Percentiles rank a stretch among this genome's conserved stretches.
Evolutionary conservation across 192 early-diverging fungal genomes (phyloP).

Genomic region (Coemansia sp.): DNA sequence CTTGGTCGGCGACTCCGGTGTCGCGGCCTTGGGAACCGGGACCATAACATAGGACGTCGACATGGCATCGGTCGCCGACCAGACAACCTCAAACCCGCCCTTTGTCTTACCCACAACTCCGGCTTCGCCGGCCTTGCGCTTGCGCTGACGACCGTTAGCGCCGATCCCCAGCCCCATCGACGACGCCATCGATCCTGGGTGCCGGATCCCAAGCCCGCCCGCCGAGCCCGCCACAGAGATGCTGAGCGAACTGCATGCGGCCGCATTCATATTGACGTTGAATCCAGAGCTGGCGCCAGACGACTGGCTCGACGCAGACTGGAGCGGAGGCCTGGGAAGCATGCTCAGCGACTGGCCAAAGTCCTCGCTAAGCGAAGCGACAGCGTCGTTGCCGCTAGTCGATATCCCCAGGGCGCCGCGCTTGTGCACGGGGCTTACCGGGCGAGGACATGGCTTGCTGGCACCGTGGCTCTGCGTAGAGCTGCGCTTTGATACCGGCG

Average conservation of each 20-base stretch:
- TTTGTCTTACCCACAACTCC: slow-evolving; percentile 51
- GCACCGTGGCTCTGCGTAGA: slow-evolving; percentile 36
- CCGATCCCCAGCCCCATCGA: slow-evolving; percentile 6
- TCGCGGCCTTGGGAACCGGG: slow-evolving; percentile 35
- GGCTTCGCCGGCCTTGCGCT: slow-evolving; percentile 52
- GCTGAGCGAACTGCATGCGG: slow-evolving; percentile 1
- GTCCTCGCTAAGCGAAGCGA: slow-evolving; percentile 36
- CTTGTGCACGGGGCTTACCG: slow-evolving; percentile 39
- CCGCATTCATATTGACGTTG: slow-evolving; percentile 26
- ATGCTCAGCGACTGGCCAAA: slow-evolving; percentile 39
- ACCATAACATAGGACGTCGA: slow-evolving; percentile 55
- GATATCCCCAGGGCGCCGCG: slow-evolving; percentile 40
- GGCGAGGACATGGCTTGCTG: slow-evolving; percentile 10
- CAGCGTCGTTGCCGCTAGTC: slow-evolving; percentile 27
- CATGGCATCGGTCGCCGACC: slow-evolving; percentile 41
- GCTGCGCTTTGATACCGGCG: slow-evolving; percentile 28
- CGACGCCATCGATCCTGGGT: slow-evolving; percentile 10
- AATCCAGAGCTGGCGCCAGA: slow-evolving; percentile 45
- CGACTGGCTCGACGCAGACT: slow-evolving; percentile 46
- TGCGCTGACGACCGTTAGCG: slow-evolving; percentile 22
- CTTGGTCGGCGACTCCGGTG: slow-evolving; percentile 51
- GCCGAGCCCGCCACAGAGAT: slow-evolving; percentile 8
- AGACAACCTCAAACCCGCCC: slow-evolving; percentile 53
- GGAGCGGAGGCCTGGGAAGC: slow-evolving; percentile 17
- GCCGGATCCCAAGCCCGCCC: slow-evolving; percentile 19